Base-by-base conservation (phyloP, 352 stramenopile genomes). In the Phytophthora pistaciae region DNA sequence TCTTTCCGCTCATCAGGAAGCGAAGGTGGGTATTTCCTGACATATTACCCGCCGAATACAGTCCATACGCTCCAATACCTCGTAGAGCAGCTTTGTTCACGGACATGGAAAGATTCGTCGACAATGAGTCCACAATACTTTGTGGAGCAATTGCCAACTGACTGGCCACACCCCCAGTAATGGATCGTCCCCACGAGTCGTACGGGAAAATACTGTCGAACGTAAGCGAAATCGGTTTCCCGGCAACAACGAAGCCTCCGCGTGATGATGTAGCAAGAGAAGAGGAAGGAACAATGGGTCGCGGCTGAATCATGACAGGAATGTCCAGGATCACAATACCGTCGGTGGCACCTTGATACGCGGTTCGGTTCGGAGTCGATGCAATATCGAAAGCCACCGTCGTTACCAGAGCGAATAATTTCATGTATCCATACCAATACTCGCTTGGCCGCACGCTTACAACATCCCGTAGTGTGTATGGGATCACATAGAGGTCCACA, bases 251-350 rank as follows among this genome's bases (percentile, higher is more conserved):
- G 27, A 79, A 16, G 3, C 53, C 58, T 23, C n/a, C 31, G n/a
- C 13, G 52, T 6, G 21, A 25, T 40, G 49, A 73, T 64, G 40
- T 7, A 55, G 56, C 64, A 11, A 77, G 44, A 42, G 3, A 20
- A 54, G 64, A 72, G 5, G 74, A 68, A 14, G 68, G 56, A 16
- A 36, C 36, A 7, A 67, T 10, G 7, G 57, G 20, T 33, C 75
- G 66, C 1, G 78, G 78, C n/a, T 82, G 71, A 49, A 86, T 56
- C 18, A 65, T 16, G 10, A 86, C 44, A 31, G 80, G 77, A 6
- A 86, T 61, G 31, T 86, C 78, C 56, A 80, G 64, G 4, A 88
- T 67, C 3, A 60, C 54, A 53, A 88, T 79, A 11, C 80, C 80
- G 23, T 86, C 76, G 6, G 56, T 76, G 1, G 23, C 21, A n/a